These are phyloP conservation scores for Vinca minor DNA, from an alignment of 257 asterid genomes.

Conservation along the genomic window DNA sequence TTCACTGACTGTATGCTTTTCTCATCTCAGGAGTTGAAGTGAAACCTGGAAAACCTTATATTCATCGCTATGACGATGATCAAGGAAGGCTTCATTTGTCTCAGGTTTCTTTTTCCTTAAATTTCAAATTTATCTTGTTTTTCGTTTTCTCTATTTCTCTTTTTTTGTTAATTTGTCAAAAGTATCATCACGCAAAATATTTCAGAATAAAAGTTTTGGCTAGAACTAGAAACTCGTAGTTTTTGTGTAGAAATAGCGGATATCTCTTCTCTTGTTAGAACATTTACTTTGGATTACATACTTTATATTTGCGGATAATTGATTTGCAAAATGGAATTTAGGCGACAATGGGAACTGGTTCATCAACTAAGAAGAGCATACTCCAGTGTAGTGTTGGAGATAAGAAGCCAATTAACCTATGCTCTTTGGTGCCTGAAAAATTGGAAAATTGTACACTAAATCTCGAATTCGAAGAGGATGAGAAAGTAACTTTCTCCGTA, in stretches of 20 bases:
- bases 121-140: background rate
- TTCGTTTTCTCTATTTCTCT: no score
- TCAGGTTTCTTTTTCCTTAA: constrained; percentile 43
- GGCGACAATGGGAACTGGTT: constrained; percentile 77
- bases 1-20: background rate
- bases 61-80: constrained; percentile 33
- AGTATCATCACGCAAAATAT: no score
- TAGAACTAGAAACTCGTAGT: no score
- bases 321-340: constrained; percentile 17
- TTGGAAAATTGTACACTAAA: constrained; percentile 67
- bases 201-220: no score
- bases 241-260: no score
- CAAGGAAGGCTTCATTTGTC: constrained; percentile 74
- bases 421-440: constrained; percentile 63
- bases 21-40: constrained; percentile 57
- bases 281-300: background rate
- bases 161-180: constrained; percentile 1
- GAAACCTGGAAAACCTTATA: constrained; percentile 55
- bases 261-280: no score
- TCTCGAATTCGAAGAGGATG: constrained; percentile 84
- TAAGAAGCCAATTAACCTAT: constrained; percentile 61
- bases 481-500: constrained; percentile 62
- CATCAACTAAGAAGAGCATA: constrained; percentile 49
- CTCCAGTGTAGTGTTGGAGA: constrained; percentile 79
- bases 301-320: background rate